Base-by-base conservation (phyloP, 2,329 filamentous ascomycete species). In the Aspergillus sp. region DNA sequence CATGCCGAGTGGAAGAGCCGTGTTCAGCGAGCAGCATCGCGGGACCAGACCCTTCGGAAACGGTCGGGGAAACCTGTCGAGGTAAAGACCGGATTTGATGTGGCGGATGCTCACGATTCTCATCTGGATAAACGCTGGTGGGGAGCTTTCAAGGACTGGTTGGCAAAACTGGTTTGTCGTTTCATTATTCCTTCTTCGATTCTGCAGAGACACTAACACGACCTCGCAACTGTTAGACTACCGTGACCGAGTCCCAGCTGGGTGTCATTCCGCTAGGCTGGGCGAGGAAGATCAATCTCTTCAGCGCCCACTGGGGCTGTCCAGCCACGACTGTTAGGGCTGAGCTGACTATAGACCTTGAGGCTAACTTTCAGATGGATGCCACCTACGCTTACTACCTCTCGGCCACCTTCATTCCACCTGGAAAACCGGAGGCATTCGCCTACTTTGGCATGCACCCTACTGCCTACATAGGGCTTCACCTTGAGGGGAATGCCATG, bases 301-400 rank as follows among this genome's bases (percentile, higher is more conserved):
- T 51, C 49, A 24, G 41, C 19, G 56, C 51, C 3, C 51, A 54
- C 4, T 33, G 39, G 33, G 30, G 49, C 15, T 66, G 64, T 51
- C 47, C 61, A 27, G 59, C 54, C 15, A 12, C 56, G 17, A 62
- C 49, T 19, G 56, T 61, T 20, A 48, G 17, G 0, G 57, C 58
- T 30, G 54, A 58, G 19, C 19, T 67, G 22, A 22, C 58, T 7
- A 50, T 67, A n/a, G 46, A 58, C 13, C 54, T 63, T 7, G 57
- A 67, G 15, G 55, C 61, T 13, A 53, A 65, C 39, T 19, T 66
- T 6, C 48, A 33, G 3, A 67, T 68, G 64, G 61, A 67, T 49
- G 60, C 60, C 17, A 37, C 33, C 3, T 37, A 37, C 13, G 33
- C 33, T 12, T 37, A 37, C 33, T 37, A 37, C 7, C 33, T 37